Evolutionary conservation across 1,284 basidiomycete genomes (phyloP), one percentile per base, ranked within the genome.

Genomic region (Neonothopanus nambi): DNA sequence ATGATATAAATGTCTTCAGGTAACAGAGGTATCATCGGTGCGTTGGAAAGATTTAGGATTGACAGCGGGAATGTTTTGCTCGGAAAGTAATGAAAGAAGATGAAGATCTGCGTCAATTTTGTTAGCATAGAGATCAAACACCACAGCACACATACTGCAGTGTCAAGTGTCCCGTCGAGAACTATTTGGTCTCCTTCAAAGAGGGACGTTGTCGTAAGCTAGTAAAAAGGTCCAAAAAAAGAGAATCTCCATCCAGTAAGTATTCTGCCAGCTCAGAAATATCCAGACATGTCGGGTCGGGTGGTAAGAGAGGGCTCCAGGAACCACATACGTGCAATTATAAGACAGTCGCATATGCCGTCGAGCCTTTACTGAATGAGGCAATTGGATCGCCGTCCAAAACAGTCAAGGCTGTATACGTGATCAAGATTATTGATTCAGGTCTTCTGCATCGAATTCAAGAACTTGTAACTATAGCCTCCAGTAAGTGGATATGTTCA

Each of bases 1-100:
- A 63, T 49, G 41, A 74, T 65, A 49, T 65, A 62, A 33, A 77
- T 57, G 44, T 77, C 74, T 26, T 64, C 59, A 9, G 75, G 74
- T 5, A 77, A 67, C 8, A 24, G n/a, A 18, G 40, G 46, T 35
- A 52, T 46, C 26, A 28, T 44, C 23, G 21, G n/a, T 30, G 42
- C 15, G 26, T 30, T 2, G 23, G 30, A 40, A n/a, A n/a, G n/a
- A n/a, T n/a, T n/a, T n/a, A n/a, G 8, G 30, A 33, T 33, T 33
- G 30, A 33, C 13, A 33, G 30, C 30, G 13, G 18, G 11, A 7
- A 26, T 24, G 23, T n/a, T 11, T 39, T 18, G 30, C 13, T 17
- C n/a, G 15, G 12, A 28, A 28, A 38, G 23, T 33, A 33, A 11
- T 13, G 5, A 15, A 39, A 20, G 30, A 38, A 24, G 35, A 20